Percentiles rank a stretch among this genome's conserved stretches.
These are phyloP conservation scores for Cladosporium sp. DNA, from an alignment of 2,329 filamentous ascomycete genomes.

Conservation along the genomic window DNA sequence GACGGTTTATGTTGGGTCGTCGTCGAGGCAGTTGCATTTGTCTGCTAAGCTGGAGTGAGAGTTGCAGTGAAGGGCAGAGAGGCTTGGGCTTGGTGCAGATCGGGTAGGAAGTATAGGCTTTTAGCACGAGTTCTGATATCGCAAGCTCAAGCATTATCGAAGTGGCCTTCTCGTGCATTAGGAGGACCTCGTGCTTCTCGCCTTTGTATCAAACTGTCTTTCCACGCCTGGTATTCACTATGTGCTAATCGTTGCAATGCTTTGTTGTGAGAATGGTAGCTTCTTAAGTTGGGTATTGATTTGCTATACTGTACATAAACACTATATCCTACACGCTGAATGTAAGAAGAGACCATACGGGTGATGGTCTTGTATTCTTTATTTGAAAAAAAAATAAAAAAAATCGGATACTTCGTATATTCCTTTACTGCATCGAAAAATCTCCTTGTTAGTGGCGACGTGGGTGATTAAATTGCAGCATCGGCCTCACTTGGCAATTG, in stretches of 20 bases:
- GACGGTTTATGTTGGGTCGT: constrained; percentile 60
- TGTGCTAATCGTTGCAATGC: background rate
- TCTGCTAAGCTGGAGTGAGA: constrained; percentile 20
- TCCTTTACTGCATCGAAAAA: background rate
- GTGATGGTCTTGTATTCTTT: too few relatives aligned
- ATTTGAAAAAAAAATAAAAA: too few relatives aligned
- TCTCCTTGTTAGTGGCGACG: background rate
- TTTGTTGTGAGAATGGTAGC: background rate
- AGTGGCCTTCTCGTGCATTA: background rate
- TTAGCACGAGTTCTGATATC: background rate
- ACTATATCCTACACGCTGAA: background rate
- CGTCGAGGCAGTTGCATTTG: constrained; percentile 55
- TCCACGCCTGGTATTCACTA: background rate
- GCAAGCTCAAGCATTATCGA: background rate
- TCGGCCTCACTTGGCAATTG: background rate
- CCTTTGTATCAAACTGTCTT: background rate
- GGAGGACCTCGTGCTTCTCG: background rate
- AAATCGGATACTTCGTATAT: background rate
- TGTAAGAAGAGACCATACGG: too few relatives aligned
- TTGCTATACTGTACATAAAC: background rate
- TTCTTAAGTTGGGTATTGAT: background rate
- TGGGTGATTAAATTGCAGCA: background rate
- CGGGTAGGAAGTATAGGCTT: background rate
- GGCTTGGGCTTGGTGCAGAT: background rate
- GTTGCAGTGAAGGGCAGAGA: background rate